These are phyloP conservation scores for Takashimella koratensis DNA, from an alignment of 1,284 basidiomycete species.

Conservation along the genomic window DNA sequence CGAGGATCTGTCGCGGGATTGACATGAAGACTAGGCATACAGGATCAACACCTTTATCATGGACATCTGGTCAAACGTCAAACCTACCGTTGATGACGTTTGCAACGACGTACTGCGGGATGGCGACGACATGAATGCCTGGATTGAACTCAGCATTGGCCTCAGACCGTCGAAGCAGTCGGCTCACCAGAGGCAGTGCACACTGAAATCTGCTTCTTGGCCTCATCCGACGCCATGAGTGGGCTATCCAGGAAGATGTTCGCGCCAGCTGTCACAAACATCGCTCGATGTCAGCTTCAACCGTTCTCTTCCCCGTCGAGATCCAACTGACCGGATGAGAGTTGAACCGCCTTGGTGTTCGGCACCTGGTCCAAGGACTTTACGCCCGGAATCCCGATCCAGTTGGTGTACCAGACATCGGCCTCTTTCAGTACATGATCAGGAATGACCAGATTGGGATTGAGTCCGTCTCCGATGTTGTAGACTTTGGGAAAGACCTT, in stretches of 20 bases:
- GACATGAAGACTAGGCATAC: conserved; percentile 8
- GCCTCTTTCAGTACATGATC: no score
- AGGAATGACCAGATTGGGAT: no score
- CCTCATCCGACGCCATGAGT: conserved; percentile 22
- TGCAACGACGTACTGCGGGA: no score
- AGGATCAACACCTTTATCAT: conserved; percentile 33
- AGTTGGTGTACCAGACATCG: no score
- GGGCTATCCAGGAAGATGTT: conserved; percentile 28
- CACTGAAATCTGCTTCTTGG: conserved; percentile 27
- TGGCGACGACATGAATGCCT: no score
- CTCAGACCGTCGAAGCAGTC: no score
- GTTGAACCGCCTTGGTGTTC: not conserved
- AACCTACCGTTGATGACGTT: no score
- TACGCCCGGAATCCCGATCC: no score
- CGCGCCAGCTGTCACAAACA: conserved; percentile 31
- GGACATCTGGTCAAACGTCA: conserved; percentile 35
- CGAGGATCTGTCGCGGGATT: conserved; percentile 24
- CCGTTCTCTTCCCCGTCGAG: not conserved
- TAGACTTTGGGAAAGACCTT: no score
- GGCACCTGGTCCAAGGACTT: not conserved
- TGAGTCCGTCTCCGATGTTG: no score
- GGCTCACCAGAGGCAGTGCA: conserved; percentile 33
- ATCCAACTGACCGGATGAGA: not conserved
- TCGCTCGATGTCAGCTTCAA: not conserved
- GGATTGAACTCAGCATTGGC: no score